These are phyloP conservation scores for Onygena corvina DNA, from an alignment of 2,329 filamentous ascomycete genomes.

Conservation along the genomic window DNA sequence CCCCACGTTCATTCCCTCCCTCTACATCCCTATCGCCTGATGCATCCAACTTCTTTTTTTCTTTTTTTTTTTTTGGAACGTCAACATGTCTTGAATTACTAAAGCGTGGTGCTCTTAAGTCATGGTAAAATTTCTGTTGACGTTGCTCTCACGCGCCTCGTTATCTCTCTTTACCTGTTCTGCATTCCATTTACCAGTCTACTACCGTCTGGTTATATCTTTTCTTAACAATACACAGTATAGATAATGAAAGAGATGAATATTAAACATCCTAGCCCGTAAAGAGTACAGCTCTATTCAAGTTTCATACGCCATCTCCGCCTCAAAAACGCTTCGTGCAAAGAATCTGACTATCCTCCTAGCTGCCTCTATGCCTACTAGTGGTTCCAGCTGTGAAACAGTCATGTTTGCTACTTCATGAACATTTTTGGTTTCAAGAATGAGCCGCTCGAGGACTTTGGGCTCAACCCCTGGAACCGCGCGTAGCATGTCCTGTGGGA, in stretches of 20 bases:
- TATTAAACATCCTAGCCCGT: conserved; percentile 5
- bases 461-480: conserved; percentile 73
- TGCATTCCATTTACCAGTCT: conserved; percentile 4
- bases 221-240: conserved; percentile 1
- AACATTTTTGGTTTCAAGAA: conserved; percentile 62
- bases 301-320: conserved; percentile 14
- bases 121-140: conserved; percentile 4
- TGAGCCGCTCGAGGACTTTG: conserved; percentile 61
- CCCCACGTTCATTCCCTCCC: neutral
- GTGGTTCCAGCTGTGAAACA: conserved; percentile 55
- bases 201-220: neutral
- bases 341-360: conserved; percentile 74
- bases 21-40: neutral
- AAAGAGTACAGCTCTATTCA: neutral
- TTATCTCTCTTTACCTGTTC: neutral
- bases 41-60: neutral
- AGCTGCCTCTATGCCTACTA: conserved; percentile 68
- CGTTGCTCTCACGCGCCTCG: neutral
- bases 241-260: conserved; percentile 11
- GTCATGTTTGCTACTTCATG: conserved; percentile 75
- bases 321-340: conserved; percentile 48
- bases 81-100: neutral
- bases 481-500: conserved; percentile 81
- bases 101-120: conserved; percentile 2
- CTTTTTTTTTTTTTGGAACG: neutral